Evolutionary conservation across 768 basidiomycete species (phyloP).

Genomic region (Suillus subalutaceus): DNA sequence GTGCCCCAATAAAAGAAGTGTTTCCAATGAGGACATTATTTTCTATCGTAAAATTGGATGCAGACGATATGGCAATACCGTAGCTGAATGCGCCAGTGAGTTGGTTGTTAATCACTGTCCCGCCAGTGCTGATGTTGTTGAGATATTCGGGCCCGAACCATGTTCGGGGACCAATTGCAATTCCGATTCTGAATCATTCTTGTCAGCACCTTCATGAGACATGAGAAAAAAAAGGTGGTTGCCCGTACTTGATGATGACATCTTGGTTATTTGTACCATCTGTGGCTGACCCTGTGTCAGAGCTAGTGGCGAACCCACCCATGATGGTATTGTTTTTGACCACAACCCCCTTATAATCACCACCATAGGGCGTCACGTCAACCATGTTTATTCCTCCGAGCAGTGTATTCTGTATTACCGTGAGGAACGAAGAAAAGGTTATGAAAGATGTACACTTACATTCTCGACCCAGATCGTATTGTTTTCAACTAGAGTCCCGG

Average conservation of each 20-base stretch:
- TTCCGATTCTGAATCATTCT: slow-evolving; percentile 60
- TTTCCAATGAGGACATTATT: slow-evolving; percentile 66
- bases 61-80: slow-evolving; percentile 67
- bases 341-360: slow-evolving; percentile 64
- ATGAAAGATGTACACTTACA: slow-evolving; percentile 40
- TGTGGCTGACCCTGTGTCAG: slow-evolving; percentile 39
- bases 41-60: slow-evolving; percentile 66
- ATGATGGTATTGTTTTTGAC: slow-evolving; percentile 68
- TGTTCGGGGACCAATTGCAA: slow-evolving; percentile 75
- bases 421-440: not conserved
- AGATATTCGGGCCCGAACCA: slow-evolving; percentile 70
- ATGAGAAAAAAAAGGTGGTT: not conserved
- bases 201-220: slow-evolving; percentile 14
- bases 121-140: slow-evolving; percentile 57
- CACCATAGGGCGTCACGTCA: slow-evolving; percentile 68
- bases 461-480: slow-evolving; percentile 76
- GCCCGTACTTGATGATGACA: slow-evolving; percentile 70
- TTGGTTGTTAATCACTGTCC: slow-evolving; percentile 56
- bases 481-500: slow-evolving; percentile 72
- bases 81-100: slow-evolving; percentile 74
- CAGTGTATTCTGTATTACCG: slow-evolving; percentile 54
- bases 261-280: slow-evolving; percentile 60
- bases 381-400: slow-evolving; percentile 83
- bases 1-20: slow-evolving; percentile 73
- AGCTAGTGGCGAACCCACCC: slow-evolving; percentile 67